Base-by-base conservation (phyloP, 1,284 basidiomycete species). In the Fomitopsis pinicola region DNA sequence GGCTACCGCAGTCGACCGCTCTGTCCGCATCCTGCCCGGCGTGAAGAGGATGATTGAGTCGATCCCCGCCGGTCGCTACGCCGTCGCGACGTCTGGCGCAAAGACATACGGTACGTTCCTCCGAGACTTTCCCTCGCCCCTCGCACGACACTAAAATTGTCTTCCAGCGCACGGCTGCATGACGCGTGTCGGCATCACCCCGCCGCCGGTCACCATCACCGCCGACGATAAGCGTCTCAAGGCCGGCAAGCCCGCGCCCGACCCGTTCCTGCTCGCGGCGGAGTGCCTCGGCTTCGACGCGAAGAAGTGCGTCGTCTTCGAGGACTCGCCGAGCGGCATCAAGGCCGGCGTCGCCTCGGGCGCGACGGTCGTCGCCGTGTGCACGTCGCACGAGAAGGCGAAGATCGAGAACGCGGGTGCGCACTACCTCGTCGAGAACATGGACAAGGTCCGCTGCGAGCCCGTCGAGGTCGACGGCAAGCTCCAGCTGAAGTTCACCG, bases 221-320 rank as follows among this genome's bases (percentile, higher is more conserved):
- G 89, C 89, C 42, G 89, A 92, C 71, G 90, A 92, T 77, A 84
- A 82, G 68, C 84, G 85, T 46, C 77, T 87, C 65, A 84, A 84
- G 69, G 83, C 82, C 0, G 84, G 85, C 50, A 88, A 89, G 75
- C 88, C 87, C 52, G 83, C 84, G 26, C 87, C 87, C 5, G 87
- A 90, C 71, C 88, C 89, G 1, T 91, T 91, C 81, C 79, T 91
- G 62, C 83, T 91, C 59, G 89, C 89, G 5, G 89, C 89, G 5
- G 73, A 85, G 65, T 86, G 88, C 71, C 83, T 92, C 60, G 89
- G 89, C 1, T 89, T 79, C 69, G 75, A 80, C 15, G 80, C 85
- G 15, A 73, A 75, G 59, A 77, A 79, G 19, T 87, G 86, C 62
- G 82, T 91, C 64, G 88, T 92, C 59, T 89, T 91, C 65, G 89